Conservation (phyloP, 2,329 filamentous ascomycete genomes). For the Fusarium azukiicola region DNA sequence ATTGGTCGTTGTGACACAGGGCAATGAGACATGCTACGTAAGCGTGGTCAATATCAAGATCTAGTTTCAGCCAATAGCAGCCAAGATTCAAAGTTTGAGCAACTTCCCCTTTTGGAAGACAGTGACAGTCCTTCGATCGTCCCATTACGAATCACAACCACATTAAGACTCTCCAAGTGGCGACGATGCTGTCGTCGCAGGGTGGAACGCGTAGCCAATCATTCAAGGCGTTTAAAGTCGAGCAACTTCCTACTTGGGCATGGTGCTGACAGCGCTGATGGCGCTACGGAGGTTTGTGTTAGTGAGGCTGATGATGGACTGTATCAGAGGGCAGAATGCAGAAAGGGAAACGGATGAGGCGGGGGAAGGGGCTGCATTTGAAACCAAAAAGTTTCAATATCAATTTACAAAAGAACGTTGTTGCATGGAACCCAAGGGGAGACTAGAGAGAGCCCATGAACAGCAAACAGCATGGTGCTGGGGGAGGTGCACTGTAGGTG, state of each 20-base stretch:
- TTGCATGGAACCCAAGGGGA: neutral
- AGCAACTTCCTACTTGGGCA: slow-evolving; percentile 1
- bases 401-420: no score
- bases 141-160: neutral
- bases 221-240: neutral
- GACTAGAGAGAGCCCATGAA: neutral
- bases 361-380: no score
- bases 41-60: neutral
- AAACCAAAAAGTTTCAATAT: no score
- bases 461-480: neutral
- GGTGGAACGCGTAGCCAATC: neutral
- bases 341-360: no score
- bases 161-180: neutral
- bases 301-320: neutral
- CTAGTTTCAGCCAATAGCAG: neutral
- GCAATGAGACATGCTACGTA: neutral
- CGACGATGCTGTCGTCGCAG: neutral
- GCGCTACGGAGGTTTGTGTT: neutral
- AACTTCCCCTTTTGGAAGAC: slow-evolving; percentile 1
- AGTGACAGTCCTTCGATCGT: neutral
- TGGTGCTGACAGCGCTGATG: neutral
- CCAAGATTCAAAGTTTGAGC: neutral
- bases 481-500: neutral
- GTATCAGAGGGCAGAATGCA: no score
- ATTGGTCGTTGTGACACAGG: neutral